Evolutionary conservation across 371 early-diverging fungal genomes (phyloP), one percentile per base, ranked within the genome.

Genomic region (Mortierella sp.): DNA sequence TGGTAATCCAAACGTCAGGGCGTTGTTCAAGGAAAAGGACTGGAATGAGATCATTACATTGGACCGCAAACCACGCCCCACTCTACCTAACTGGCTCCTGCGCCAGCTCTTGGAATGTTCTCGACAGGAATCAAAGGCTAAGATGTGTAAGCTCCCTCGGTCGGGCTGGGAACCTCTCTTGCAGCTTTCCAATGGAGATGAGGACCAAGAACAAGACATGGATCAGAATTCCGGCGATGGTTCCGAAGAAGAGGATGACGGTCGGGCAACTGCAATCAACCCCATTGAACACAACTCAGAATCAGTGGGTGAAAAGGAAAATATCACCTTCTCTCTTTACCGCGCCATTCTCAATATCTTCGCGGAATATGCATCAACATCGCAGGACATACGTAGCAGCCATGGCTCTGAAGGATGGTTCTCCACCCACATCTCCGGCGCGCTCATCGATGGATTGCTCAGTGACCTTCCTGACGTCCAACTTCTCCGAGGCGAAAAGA

Each of bases 391-490:
- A 3, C 25, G 19, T 47, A 25, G 25, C 25, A 24, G 3, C 25
- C 10, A 47, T 24, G 10, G 10, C 24, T 19, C 48, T 6, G 21
- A 47, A 16, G 48, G 21, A 10, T 24, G 25, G 24, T 19, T 9
- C n/a, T 8, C 48, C 48, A 22, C 16, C 21, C 48, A 47, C 25
- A 16, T 47, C 48, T 21, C 48, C 25, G 48, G 25, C 16, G 8
- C 48, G 48, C 48, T 47, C 25, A 47, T 47, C 48, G 48, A 47
- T 47, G 48, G 48, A 25, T 8, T 47, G 13, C 16, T 47, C 5
- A 47, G 48, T 16, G 48, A 47, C 24, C 48, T 47, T 7, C 8
- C 21, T 7, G 24, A 25, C 25, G 48, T 47, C 48, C 48, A 47
- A 25, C 48, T 24, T 47, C 48, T 47, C 25, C 48, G 25, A 16